Evolutionary conservation across 352 stramenopile species (phyloP).

Genomic region (Globisporangium canariense): DNA sequence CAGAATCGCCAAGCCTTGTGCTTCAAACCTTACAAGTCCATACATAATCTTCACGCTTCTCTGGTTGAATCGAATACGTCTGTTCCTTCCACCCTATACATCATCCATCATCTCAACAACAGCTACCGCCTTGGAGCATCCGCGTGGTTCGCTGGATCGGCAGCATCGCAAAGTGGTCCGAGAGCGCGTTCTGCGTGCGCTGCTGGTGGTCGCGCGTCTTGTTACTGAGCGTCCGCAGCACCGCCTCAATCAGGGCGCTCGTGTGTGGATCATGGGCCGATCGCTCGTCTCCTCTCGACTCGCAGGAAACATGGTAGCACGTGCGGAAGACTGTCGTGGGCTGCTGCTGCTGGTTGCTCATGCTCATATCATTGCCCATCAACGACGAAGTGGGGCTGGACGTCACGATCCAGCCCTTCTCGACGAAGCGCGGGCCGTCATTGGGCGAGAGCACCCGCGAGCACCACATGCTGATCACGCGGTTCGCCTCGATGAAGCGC

Average conservation of each 20-base stretch:
- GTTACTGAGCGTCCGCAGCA: conserved; percentile 4
- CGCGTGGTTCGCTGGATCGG: background rate
- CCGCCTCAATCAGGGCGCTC: conserved; percentile 6
- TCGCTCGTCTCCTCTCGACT: conserved; percentile 4
- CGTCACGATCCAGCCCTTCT: conserved; percentile 17
- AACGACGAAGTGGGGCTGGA: background rate
- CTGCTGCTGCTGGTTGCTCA: background rate
- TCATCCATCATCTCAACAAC: no score
- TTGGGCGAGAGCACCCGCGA: background rate
- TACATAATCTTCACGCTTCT: no score
- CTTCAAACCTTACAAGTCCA: no score
- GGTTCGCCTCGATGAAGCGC: conserved; percentile 8
- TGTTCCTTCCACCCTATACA: no score
- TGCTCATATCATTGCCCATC: background rate
- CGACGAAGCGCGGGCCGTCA: conserved; percentile 7
- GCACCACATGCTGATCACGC: conserved; percentile 9
- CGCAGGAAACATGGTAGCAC: conserved; percentile 16
- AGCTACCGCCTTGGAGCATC: background rate
- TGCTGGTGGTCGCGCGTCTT: conserved; percentile 9
- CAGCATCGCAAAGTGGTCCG: conserved; percentile 6
- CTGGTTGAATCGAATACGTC: no score
- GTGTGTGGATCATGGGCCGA: background rate
- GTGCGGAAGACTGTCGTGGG: conserved; percentile 4
- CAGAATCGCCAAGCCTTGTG: no score
- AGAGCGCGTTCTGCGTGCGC: conserved; percentile 9